A percentile compares a stretch with the other conserved stretches of the same genome.
Conservation (phyloP, 306 rosid species). For the Sphenostylis stenocarpa region DNA sequence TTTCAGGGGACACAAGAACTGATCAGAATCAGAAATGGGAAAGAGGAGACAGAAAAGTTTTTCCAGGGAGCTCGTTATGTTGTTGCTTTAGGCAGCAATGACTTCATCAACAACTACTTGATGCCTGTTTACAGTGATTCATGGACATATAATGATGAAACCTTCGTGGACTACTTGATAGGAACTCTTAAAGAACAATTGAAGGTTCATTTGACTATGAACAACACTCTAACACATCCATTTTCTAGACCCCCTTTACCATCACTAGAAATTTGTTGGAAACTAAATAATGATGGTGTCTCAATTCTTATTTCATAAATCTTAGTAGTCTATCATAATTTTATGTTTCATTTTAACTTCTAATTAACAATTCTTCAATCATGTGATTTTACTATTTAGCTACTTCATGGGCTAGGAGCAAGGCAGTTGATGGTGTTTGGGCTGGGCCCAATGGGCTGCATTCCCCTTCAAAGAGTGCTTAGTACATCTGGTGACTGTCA, state of each 20-base stretch:
- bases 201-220: slow-evolving; percentile 37
- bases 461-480: slow-evolving; percentile 86
- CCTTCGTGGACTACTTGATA: slow-evolving; percentile 60
- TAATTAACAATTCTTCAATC: no score
- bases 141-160: slow-evolving; percentile 78
- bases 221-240: no score
- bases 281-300: not conserved
- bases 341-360: not conserved
- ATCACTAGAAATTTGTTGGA: not conserved
- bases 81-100: slow-evolving; percentile 91
- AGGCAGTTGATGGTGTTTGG: slow-evolving; percentile 89
- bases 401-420: slow-evolving; percentile 69
- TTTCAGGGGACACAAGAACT: slow-evolving; percentile 66
- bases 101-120: slow-evolving; percentile 87
- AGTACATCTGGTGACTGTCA: slow-evolving; percentile 66
- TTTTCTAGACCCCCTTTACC: not conserved
- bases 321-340: not conserved
- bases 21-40: slow-evolving; percentile 62
- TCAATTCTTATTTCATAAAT: not conserved
- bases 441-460: slow-evolving; percentile 92
- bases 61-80: slow-evolving; percentile 69
- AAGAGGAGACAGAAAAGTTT: slow-evolving; percentile 58
- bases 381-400: no score
- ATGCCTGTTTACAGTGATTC: slow-evolving; percentile 85
- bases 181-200: slow-evolving; percentile 68